Conservation (phyloP, 1,139 yeast species). For the Yamadazyma diospyri region DNA sequence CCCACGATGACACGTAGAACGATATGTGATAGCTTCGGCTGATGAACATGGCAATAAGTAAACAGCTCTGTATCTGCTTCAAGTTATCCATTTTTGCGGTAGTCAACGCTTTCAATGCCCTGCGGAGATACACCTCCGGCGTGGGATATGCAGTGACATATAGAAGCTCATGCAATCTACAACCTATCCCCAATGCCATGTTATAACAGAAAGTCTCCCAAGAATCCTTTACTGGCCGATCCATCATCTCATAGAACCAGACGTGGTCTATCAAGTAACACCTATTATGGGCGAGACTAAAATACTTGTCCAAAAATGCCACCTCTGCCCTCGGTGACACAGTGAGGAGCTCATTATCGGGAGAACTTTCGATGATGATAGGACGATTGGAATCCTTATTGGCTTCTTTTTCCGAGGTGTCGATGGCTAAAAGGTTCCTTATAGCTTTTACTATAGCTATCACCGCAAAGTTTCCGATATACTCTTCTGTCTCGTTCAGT, state of each 20-base stretch:
- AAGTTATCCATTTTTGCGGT: constrained; percentile 10
- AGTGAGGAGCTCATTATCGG: constrained; percentile 4
- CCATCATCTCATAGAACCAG: constrained; percentile 10
- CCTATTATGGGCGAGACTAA: constrained; percentile 16
- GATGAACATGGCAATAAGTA: constrained; percentile 14
- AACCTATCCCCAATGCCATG: constrained; percentile 15
- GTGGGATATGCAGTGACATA: constrained; percentile 12
- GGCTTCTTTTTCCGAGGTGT: neutral
- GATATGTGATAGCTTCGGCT: constrained; percentile 15
- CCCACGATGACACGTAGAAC: constrained; percentile 16
- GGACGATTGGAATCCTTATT: constrained; percentile 4
- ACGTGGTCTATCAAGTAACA: constrained; percentile 13
- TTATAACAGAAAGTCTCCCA: constrained; percentile 14
- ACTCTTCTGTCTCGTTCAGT: constrained; percentile 11
- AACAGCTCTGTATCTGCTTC: constrained; percentile 13
- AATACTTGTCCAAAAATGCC: constrained; percentile 11
- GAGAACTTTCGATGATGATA: constrained; percentile 8
- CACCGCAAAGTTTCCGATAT: constrained; percentile 16
- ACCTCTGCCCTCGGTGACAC: constrained; percentile 10
- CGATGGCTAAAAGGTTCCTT: constrained; percentile 9
- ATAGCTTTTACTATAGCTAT: constrained; percentile 15
- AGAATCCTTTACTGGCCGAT: constrained; percentile 2
- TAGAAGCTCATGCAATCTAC: constrained; percentile 14
- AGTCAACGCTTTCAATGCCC: constrained; percentile 12
- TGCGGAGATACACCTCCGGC: constrained; percentile 13